Conservation (phyloP, 495 filamentous ascomycete genomes). For the Aspergillus coremiiformis region DNA sequence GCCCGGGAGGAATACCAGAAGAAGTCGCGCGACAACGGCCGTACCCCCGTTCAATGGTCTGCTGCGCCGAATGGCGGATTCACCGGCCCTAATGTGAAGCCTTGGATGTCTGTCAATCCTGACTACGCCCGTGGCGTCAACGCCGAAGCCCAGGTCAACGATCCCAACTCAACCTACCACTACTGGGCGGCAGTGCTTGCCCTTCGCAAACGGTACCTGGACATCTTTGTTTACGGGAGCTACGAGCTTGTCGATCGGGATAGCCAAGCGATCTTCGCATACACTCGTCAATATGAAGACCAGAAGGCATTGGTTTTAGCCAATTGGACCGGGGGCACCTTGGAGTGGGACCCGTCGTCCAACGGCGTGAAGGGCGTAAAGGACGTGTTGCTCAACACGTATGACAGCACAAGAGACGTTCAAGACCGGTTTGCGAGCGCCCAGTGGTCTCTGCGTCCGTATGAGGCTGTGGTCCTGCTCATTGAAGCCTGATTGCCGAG, state of each 20-base stretch:
- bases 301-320: conserved; percentile 43
- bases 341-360: conserved; percentile 35
- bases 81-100: conserved; percentile 40
- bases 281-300: conserved; percentile 33
- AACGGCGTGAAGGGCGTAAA: conserved; percentile 27
- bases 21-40: conserved; percentile 50
- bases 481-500: not conserved
- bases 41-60: conserved; percentile 50
- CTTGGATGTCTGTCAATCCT: conserved; percentile 58
- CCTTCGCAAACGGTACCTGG: conserved; percentile 48
- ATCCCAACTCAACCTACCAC: conserved; percentile 39
- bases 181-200: conserved; percentile 48
- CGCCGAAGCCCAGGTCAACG: conserved; percentile 40
- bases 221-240: conserved; percentile 55
- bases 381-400: conserved; percentile 38
- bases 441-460: conserved; percentile 34
- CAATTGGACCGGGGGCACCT: conserved; percentile 40
- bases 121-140: conserved; percentile 41
- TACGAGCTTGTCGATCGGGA: conserved; percentile 44
- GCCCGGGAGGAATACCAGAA: conserved; percentile 40
- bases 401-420: conserved; percentile 22
- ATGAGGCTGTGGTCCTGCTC: conserved; percentile 28
- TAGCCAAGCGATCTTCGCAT: conserved; percentile 43
- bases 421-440: conserved; percentile 19
- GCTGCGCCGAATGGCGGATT: conserved; percentile 44